These are phyloP conservation scores for Geotrichum cucujoidarum DNA, from an alignment of 1,139 yeast species.

Conservation along the genomic window DNA sequence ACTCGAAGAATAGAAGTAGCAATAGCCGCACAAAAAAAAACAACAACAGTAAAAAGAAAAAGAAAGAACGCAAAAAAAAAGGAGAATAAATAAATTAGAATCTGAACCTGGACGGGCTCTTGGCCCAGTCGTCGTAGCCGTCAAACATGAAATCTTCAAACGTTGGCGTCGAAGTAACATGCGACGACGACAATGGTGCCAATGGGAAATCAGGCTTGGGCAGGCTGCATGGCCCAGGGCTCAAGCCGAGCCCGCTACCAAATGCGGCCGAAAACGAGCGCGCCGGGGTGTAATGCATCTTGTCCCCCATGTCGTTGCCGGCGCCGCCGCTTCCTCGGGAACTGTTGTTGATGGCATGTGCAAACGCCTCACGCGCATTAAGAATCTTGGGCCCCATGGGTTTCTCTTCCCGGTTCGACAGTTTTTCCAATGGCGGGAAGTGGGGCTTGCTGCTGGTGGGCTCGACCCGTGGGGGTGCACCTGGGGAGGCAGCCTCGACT, in stretches of 20 bases:
- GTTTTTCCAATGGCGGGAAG: too few species aligned
- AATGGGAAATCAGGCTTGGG: background rate
- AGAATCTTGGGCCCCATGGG: background rate
- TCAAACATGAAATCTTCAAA: constrained; percentile 16
- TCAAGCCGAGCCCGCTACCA: background rate
- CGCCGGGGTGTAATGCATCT: background rate
- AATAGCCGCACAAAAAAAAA: background rate
- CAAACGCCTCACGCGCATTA: constrained; percentile 6
- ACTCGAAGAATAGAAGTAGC: background rate
- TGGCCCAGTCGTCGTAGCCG: constrained; percentile 5
- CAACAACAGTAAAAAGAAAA: background rate
- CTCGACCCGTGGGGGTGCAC: too few species aligned
- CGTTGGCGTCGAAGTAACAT: constrained; percentile 1
- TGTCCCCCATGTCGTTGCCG: too few species aligned
- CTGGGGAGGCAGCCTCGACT: too few species aligned
- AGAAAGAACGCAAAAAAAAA: background rate
- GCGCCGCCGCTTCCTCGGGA: background rate
- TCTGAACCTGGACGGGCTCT: constrained; percentile 8
- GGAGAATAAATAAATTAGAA: background rate
- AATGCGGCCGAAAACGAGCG: background rate
- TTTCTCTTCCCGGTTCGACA: background rate
- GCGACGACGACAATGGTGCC: background rate
- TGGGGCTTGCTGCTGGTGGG: too few species aligned
- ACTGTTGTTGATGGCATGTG: constrained; percentile 7
- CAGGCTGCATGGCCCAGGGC: too few species aligned